Evolutionary conservation across 2,329 filamentous ascomycete species (phyloP), one percentile per base, ranked within the genome.

Genomic region (Rhytidhysteron rufulum): DNA sequence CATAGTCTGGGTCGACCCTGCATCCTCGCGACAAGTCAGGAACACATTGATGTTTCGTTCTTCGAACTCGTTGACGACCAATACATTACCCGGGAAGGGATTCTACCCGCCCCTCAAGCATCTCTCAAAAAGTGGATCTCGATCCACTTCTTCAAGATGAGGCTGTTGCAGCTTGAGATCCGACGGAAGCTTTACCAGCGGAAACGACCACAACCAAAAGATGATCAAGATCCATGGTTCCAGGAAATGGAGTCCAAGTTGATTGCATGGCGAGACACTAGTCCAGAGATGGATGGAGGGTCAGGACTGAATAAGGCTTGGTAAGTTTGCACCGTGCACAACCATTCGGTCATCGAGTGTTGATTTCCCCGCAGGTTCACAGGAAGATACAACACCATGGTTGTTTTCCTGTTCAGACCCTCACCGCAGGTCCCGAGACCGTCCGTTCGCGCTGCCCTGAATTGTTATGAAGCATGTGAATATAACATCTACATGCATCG

Each of bases 81-180:
- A 37, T 84, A 85, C 62, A 96, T 98, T 51, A 90, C 84, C 2
- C 73, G 79, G 2, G 74, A 83, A 24, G 90, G 88, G 3, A 85
- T 96, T 41, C 70, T 81, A 17, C 77, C 82, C 0, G 75, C 72
- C 9, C 86, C 83, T 1, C 84, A 83, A 4, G 75, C 79, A 2
- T 88, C 86, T 27, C 76, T 90, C 50, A 88, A 86, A 58, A 98
- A 98, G 63, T 80, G 87, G 54, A 83, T 95, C 19, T 84, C 88
- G 2, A 89, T 96, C 45, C 91, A 98, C 62, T 93, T 95, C 55
- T 89, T 89, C 71, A 91, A 87, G 59, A 94, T 96, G 88, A 78
- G 88, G 40, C 67, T 94, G 42, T 72, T 90, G 10, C 90, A 96
- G 61, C 80, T 90, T 11, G 91, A 97, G 65, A 93, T 96, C 31